Evolutionary conservation across 2,329 filamentous ascomycete genomes (phyloP).

Genomic region (Neobulgaria alba): DNA sequence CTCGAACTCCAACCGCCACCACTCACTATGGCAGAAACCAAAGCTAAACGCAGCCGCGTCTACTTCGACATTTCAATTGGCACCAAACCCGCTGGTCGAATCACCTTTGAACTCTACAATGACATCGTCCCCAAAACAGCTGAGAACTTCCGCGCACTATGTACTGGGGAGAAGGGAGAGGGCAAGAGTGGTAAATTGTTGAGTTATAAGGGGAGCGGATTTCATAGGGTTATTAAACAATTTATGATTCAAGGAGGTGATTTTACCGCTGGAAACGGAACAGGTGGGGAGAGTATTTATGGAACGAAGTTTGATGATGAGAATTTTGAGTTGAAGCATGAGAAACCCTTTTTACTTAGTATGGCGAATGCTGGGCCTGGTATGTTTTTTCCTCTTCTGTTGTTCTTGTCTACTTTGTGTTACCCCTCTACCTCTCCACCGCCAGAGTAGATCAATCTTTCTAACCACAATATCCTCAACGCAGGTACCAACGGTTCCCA

Average conservation of each 20-base stretch:
- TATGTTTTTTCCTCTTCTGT: slow-evolving; percentile 33
- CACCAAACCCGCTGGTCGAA: slow-evolving; percentile 61
- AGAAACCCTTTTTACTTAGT: slow-evolving; percentile 84
- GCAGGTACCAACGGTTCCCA: slow-evolving; percentile 89
- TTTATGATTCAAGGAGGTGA: slow-evolving; percentile 99
- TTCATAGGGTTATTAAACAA: slow-evolving; percentile 95
- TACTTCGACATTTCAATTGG: slow-evolving; percentile 91
- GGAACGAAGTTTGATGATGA: slow-evolving; percentile 96
- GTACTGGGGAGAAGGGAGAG: slow-evolving; percentile 86
- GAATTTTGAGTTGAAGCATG: slow-evolving; percentile 88
- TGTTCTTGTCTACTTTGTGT: background rate
- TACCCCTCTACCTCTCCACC: too few species aligned
- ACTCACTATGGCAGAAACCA: slow-evolving; percentile 32
- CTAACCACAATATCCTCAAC: too few species aligned
- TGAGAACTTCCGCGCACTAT: slow-evolving; percentile 91
- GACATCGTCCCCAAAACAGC: slow-evolving; percentile 85
- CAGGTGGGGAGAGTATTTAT: slow-evolving; percentile 94
- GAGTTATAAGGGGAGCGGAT: slow-evolving; percentile 85
- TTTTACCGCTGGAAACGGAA: slow-evolving; percentile 91
- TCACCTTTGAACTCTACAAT: slow-evolving; percentile 76
- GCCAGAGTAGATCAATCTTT: too few species aligned
- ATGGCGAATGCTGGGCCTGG: slow-evolving; percentile 97
- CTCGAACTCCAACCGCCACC: too few species aligned
- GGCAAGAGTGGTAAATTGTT: slow-evolving; percentile 77
- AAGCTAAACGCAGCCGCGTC: slow-evolving; percentile 51